Evolutionary conservation across 164 flowering plant genomes (phyloP), one percentile per base, ranked within the genome.

Genomic region (Akebia trifoliata): DNA sequence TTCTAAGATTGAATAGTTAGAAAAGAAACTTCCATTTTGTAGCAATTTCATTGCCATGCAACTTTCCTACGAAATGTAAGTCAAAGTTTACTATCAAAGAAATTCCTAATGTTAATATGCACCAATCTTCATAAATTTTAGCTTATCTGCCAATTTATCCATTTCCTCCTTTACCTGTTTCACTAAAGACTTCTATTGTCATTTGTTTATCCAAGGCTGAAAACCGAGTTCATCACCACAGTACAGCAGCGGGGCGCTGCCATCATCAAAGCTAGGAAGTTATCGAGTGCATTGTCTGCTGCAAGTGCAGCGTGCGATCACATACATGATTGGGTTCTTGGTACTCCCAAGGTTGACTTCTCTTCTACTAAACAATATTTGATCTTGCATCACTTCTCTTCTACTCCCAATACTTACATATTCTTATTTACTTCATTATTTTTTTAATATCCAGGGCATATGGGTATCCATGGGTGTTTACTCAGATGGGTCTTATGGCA

Each of bases 381-480:
- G n/a, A n/a, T n/a, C n/a, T n/a, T n/a, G n/a, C n/a, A n/a, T n/a
- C n/a, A n/a, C n/a, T n/a, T n/a, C n/a, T n/a, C n/a, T n/a, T n/a
- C n/a, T n/a, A n/a, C n/a, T n/a, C n/a, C n/a, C n/a, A n/a, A n/a
- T n/a, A n/a, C n/a, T n/a, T n/a, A n/a, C n/a, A n/a, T n/a, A 57
- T 6, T 28, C 40, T 17, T 12, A 48, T 36, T 15, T n/a, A n/a
- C n/a, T n/a, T n/a, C n/a, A n/a, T n/a, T n/a, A 20, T 28, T 2
- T 15, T n/a, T 39, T 11, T 50, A 59, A 36, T 6, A 20, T 50
- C 9, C 70, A 86, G 90, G 94, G 86, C 21, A 77, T 78, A 25
- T 86, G 87, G 89, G 90, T 85, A 10, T 90, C 95, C 18, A 86
- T 90, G 97, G 95, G 95, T 53, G 92, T 86, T n/a, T 81, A 62